Conservation (phyloP, 805 yeast species). For the Yamadazyma sp. region DNA sequence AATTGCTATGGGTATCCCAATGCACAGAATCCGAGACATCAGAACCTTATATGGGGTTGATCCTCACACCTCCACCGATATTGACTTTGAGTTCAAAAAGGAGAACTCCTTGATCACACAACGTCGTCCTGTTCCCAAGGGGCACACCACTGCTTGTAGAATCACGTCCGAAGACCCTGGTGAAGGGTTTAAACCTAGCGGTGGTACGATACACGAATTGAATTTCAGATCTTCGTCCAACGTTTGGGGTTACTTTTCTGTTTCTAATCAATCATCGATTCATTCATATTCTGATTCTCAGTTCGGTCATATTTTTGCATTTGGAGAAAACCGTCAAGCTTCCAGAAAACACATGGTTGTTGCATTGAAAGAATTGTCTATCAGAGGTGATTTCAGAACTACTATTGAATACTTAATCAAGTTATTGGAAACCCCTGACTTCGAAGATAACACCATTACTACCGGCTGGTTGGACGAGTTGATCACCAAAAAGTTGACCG, state of each 20-base stretch:
- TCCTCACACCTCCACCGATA: slow-evolving; percentile 86
- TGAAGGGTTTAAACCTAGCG: slow-evolving; percentile 98
- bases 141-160: slow-evolving; percentile 99
- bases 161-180: slow-evolving; percentile 99
- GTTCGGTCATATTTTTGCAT: slow-evolving; percentile 98
- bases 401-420: slow-evolving; percentile 96
- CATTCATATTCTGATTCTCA: slow-evolving; percentile 98
- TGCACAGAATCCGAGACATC: slow-evolving; percentile 91
- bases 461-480: slow-evolving; percentile 99
- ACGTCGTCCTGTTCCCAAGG: slow-evolving; percentile 93
- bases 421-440: slow-evolving; percentile 92
- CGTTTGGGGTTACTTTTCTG: slow-evolving; percentile 99
- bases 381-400: slow-evolving; percentile 98
- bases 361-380: slow-evolving; percentile 92
- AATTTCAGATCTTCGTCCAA: slow-evolving; percentile 96
- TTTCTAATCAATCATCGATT: slow-evolving; percentile 92
- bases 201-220: slow-evolving; percentile 94
- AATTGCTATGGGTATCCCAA: slow-evolving; percentile 99
- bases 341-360: slow-evolving; percentile 99
- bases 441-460: slow-evolving; percentile 93
- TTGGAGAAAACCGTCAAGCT: slow-evolving; percentile 97
- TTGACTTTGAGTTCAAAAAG: slow-evolving; percentile 84
- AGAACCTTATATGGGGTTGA: slow-evolving; percentile 92
- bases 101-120: slow-evolving; percentile 74
- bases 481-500: slow-evolving; percentile 88